phyloP scores from a whole-genome alignment of 108 stramenopile genomes.

The Aureococcus anophagefferens region DNA sequence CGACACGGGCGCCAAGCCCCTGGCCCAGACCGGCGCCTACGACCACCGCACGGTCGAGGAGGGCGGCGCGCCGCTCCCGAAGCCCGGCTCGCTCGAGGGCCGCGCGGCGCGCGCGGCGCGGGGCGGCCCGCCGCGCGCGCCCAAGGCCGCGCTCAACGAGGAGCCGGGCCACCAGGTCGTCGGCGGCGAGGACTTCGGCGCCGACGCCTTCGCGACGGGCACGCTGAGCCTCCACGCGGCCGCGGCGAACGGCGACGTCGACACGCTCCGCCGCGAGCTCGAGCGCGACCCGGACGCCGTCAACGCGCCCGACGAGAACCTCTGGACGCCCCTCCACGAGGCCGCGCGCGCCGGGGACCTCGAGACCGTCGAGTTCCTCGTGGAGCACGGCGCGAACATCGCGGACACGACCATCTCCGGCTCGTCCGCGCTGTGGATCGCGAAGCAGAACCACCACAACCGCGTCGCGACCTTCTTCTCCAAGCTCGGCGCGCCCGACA shows the following conservation, averaged over 20 bases:
- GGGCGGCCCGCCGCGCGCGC: no score
- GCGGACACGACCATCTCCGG: neutral
- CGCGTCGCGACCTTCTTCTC: neutral
- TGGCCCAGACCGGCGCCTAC: no score
- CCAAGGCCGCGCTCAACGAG: neutral
- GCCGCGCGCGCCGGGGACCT: neutral
- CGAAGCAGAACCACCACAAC: neutral
- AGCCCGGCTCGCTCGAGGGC: no score
- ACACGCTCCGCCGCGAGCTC: conserved; percentile 16
- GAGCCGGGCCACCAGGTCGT: conserved; percentile 13
- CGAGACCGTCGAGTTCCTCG: neutral
- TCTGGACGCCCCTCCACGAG: conserved; percentile 44
- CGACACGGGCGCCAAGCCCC: neutral
- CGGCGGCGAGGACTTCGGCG: conserved; percentile 12
- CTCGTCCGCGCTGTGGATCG: neutral
- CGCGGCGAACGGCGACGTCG: conserved; percentile 22
- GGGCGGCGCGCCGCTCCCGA: neutral
- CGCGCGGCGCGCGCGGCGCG: conserved; percentile 14
- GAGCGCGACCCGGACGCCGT: conserved; percentile 25
- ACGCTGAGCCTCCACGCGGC: conserved; percentile 18
- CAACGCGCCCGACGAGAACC: conserved; percentile 37
- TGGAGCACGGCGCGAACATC: neutral
- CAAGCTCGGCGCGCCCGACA: neutral
- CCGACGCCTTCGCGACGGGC: conserved; percentile 18
- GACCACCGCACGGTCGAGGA: neutral